Conservation (phyloP, 352 stramenopile species). For the Phytophthora citrophthora region DNA sequence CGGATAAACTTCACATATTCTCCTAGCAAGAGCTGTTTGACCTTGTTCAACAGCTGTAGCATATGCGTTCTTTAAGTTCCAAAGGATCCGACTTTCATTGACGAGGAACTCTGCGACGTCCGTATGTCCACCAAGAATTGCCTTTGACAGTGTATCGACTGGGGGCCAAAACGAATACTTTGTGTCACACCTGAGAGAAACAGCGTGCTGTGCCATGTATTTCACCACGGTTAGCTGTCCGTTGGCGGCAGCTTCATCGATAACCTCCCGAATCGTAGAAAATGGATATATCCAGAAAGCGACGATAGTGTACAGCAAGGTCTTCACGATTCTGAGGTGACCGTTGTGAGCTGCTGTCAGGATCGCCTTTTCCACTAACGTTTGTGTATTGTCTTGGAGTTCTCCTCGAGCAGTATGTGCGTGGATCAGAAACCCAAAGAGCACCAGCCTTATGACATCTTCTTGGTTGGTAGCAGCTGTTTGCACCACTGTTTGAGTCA, state of each 20-base stretch:
- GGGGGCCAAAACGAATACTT: background rate
- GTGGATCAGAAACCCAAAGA: too few relatives aligned
- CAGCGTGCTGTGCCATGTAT: slow-evolving; percentile 2
- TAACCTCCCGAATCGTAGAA: background rate
- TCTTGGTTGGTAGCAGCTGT: too few relatives aligned
- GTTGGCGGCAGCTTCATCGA: slow-evolving; percentile 17
- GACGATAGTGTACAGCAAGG: too few relatives aligned
- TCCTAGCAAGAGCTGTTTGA: background rate
- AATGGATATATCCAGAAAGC: too few relatives aligned
- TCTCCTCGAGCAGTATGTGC: too few relatives aligned
- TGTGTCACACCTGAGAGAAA: background rate
- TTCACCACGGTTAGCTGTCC: slow-evolving; percentile 5
- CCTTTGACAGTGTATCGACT: background rate
- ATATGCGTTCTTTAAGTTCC: slow-evolving; percentile 1
- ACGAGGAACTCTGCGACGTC: background rate
- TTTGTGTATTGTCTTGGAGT: too few relatives aligned
- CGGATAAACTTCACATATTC: background rate
- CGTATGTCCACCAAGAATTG: slow-evolving; percentile 32
- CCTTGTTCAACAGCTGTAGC: background rate
- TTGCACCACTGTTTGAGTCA: background rate
- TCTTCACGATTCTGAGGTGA: too few relatives aligned
- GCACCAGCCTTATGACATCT: too few relatives aligned
- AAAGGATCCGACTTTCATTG: background rate
- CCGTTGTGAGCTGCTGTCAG: too few relatives aligned
- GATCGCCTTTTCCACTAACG: too few relatives aligned